A percentile compares a stretch with the other conserved stretches of the same genome.
Evolutionary conservation across 345 rosid species (phyloP).

Genomic region (Eucalyptus lansdowneana): DNA sequence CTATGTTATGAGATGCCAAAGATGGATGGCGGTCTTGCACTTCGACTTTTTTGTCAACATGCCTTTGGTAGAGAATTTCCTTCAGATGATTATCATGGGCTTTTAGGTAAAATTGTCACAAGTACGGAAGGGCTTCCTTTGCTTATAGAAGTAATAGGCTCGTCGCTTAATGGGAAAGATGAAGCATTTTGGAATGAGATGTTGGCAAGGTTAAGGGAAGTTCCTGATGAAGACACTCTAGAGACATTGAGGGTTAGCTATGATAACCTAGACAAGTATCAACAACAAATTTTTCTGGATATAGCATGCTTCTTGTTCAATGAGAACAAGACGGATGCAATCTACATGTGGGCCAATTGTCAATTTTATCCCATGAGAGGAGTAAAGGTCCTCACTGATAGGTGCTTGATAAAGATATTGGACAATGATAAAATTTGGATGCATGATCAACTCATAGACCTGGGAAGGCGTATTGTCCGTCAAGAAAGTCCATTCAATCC

Average conservation of each 20-base stretch:
- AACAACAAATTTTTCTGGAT: no score
- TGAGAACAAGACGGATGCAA: no score
- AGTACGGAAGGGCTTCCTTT: not conserved
- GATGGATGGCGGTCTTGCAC: not conserved
- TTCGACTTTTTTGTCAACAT: not conserved
- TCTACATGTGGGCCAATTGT: no score
- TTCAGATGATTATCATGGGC: not conserved
- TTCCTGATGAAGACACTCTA: rapidly evolving
- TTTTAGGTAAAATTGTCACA: not conserved
- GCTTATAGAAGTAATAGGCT: rapidly evolving
- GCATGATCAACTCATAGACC: no score
- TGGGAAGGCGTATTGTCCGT: no score
- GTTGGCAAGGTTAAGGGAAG: rapidly evolving
- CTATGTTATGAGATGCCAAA: not conserved
- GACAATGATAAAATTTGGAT: no score
- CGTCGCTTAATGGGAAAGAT: rapidly evolving
- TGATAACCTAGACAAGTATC: no score
- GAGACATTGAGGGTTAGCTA: no score
- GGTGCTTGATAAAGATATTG: no score
- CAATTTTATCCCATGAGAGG: no score
- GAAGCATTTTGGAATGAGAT: no score
- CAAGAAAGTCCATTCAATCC: rapidly evolving
- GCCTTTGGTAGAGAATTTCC: not conserved
- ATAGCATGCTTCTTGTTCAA: no score
- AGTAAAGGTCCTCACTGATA: rapidly evolving